Base-by-base conservation (phyloP, 2,329 filamentous ascomycete species). In the Colletotrichum chlorophyti region DNA sequence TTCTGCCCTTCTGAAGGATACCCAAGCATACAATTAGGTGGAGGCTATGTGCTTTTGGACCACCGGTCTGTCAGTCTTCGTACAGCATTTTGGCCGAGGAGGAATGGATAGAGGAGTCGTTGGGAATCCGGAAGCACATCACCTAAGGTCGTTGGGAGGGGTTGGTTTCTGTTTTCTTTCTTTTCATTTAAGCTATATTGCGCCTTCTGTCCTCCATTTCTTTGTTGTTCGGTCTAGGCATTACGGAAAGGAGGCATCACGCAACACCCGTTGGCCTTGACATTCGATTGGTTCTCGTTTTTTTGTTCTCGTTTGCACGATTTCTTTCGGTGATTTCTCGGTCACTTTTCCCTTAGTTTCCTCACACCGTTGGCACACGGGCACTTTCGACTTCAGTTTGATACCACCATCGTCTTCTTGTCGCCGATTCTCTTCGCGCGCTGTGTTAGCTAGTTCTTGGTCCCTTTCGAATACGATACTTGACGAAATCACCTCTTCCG, bases 21-120 rank as follows among this genome's bases (percentile, higher is more conserved):
- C 72, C 69, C 70, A 68, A 69, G 66, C 69, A 69, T 70, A 70
- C 65, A 69, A 60, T 65, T 67, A 64, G 64, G 65, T 66, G 70
- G 69, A 68, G 71, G 69, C 70, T 71, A 68, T 72, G 65, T 69
- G 69, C 67, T 69, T 72, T 69, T 64, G 63, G 68, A 64, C 63
- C 62, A 53, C 48, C 60, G 55, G 66, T 67, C 66, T 65, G 64
- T 66, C 65, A 69, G 65, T 66, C 57, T 69, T 65, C 68, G 65
- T 66, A 63, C 67, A 71, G 68, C 71, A 68, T 71, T 65, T 69
- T 67, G 66, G 65, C 67, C 58, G 46, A 54, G 42, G 54, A 64
- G 67, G 67, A 63, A 63, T 66, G 71, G 65, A 74, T 76, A 76
- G 73, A 75, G 72, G 74, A 73, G 73, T 74, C 72, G 64, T 40